Base-by-base conservation (phyloP, 1,139 yeast genomes). In the Kodamaea ohmeri region DNA sequence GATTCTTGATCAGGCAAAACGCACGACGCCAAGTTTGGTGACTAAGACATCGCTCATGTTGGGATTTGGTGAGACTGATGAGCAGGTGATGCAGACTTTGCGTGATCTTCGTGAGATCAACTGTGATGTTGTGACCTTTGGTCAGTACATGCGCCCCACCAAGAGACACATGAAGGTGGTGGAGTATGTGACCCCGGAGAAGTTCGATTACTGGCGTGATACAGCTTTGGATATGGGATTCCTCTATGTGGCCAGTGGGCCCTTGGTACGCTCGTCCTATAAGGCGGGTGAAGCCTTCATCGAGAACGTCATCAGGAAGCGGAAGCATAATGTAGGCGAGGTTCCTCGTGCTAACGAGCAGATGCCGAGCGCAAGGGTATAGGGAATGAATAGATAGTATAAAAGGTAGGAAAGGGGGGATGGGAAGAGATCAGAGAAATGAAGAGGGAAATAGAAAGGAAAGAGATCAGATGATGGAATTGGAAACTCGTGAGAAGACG, bases 141-240 rank as follows among this genome's bases (percentile, higher is more conserved):
- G 99, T 29, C 99, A 94, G 65, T 94, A 94, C 63, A 94, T 94
- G 99, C 78, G 97, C 57, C 99, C 99, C 32, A 94, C 99, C 1
- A 92, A 87, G 66, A 80, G 97, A 55, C 99, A 94, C 60, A 88
- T 94, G 95, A 90, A 90, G 67, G 99, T 94, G 29, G 97, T 88
- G 15, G 97, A 92, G 49, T 94, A 94, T 54, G 78, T 92, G 16
- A 83, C 80, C n/a, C 98, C 98, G 0, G 97, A 86, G 50, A 89
- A 87, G 59, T 94, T 94, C 58, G 96, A 89, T 44, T 73, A 83
- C 60, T 94, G 98, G 98, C 87, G 83, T 58, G 80, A 85, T 44
- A 75, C 73, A 16, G 98, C 98, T 0, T 71, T 86, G 58, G 88
- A 84, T 33, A 67, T 90, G 78, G 98, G 98, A 1, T 94, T 94